Evolutionary conservation across 495 filamentous ascomycete species (phyloP).

Genomic region (Friedmanniomyces simplex): DNA sequence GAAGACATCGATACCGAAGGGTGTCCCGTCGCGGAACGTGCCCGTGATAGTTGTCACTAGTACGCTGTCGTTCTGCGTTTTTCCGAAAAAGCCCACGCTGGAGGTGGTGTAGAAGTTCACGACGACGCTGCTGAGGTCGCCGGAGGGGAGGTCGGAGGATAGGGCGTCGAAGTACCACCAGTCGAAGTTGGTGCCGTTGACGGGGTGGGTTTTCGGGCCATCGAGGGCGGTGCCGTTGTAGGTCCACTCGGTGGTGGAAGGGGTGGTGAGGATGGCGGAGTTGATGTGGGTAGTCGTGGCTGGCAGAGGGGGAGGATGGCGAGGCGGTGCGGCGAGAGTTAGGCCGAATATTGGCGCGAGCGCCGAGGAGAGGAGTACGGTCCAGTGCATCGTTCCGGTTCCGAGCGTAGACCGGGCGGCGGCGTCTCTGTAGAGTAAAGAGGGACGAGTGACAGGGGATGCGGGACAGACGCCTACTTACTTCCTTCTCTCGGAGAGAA

Average conservation of each 20-base stretch:
- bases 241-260: background rate
- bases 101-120: background rate
- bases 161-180: constrained; percentile 4
- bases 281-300: background rate
- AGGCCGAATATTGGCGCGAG: too few species aligned
- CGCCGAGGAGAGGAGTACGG: too few species aligned
- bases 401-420: too few species aligned
- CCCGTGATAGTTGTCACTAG: background rate
- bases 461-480: too few species aligned
- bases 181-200: constrained; percentile 1
- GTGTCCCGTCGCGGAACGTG: background rate
- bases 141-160: background rate
- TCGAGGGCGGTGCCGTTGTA: background rate
- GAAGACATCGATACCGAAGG: too few species aligned
- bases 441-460: too few species aligned
- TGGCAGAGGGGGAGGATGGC: too few species aligned
- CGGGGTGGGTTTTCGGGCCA: background rate
- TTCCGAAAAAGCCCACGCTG: background rate
- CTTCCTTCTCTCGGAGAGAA: too few species aligned
- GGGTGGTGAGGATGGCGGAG: background rate
- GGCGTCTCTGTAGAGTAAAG: too few species aligned
- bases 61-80: background rate
- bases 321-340: too few species aligned
- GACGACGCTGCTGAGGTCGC: constrained; percentile 1
- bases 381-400: too few species aligned